These are phyloP conservation scores for Penicillium coffeae DNA, from an alignment of 495 filamentous ascomycete genomes.

Conservation along the genomic window DNA sequence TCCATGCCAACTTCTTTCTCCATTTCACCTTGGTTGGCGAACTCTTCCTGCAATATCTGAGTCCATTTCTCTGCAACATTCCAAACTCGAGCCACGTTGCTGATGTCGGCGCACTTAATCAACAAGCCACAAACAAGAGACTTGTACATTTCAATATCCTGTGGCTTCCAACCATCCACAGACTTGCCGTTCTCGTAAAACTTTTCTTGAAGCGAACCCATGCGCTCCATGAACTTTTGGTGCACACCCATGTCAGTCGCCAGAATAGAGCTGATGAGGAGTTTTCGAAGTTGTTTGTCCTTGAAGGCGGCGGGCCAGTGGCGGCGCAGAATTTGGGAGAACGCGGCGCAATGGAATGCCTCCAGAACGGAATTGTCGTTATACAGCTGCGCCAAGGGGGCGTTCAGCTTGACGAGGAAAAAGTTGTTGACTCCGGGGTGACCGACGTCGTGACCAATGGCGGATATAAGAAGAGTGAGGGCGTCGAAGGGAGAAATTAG, in stretches of 20 bases:
- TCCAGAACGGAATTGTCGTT: conserved; percentile 97
- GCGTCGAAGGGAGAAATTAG: conserved; percentile 81
- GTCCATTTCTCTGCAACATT: conserved; percentile 83
- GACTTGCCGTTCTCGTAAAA: conserved; percentile 57
- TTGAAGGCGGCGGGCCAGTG: conserved; percentile 84
- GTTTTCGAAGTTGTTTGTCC: conserved; percentile 69
- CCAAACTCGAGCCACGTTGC: conserved; percentile 89
- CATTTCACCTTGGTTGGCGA: conserved; percentile 87
- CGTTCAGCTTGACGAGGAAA: conserved; percentile 87
- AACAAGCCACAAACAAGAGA: conserved; percentile 79
- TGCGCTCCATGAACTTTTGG: conserved; percentile 88
- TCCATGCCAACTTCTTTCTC: conserved; percentile 82
- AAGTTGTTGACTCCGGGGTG: conserved; percentile 98
- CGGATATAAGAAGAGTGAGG: conserved; percentile 83
- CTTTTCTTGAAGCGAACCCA: conserved; percentile 73
- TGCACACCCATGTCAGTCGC: conserved; percentile 97
- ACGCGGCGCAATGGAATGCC: conserved; percentile 96
- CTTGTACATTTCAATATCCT: conserved; percentile 66
- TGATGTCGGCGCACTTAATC: conserved; percentile 98
- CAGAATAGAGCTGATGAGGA: conserved; percentile 93
- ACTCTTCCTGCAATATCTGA: conserved; percentile 86
- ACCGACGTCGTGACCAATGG: conserved; percentile 95
- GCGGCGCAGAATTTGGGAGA: conserved; percentile 89
- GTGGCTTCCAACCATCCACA: conserved; percentile 65
- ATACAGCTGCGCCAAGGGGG: conserved; percentile 94